These are phyloP conservation scores for Oryza punctata DNA, from an alignment of 176 grass and related monocot genomes.

Conservation along the genomic window DNA sequence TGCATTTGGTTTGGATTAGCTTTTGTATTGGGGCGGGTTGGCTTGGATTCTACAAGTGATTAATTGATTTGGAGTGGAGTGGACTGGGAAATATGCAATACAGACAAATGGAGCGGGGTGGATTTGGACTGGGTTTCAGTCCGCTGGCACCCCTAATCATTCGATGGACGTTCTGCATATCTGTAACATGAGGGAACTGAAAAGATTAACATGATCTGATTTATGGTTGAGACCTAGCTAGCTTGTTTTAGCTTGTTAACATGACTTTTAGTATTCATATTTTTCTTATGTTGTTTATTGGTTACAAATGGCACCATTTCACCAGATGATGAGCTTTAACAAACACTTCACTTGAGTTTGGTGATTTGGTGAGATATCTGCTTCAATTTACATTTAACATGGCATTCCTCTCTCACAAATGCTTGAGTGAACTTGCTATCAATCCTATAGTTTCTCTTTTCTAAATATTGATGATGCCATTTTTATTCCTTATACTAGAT, in stretches of 20 bases:
- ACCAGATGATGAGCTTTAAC: background rate
- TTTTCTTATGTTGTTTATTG: slow-evolving; percentile 20
- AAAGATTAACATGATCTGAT: background rate
- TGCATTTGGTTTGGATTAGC: too few relatives aligned
- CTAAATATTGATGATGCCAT: background rate
- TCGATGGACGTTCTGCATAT: background rate
- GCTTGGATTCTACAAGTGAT: too few relatives aligned
- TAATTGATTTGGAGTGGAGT: too few relatives aligned
- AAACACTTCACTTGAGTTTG: background rate
- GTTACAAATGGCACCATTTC: background rate
- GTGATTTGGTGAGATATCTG: background rate
- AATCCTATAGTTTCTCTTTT: slow-evolving; percentile 9
- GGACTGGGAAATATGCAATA: too few relatives aligned
- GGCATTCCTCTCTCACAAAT: background rate
- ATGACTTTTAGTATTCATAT: background rate
- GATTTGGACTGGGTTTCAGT: too few relatives aligned
- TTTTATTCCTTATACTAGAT: background rate
- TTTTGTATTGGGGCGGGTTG: too few relatives aligned
- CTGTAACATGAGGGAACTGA: background rate
- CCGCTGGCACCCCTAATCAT: background rate
- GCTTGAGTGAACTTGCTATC: slow-evolving; percentile 3
- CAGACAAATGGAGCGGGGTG: too few relatives aligned
- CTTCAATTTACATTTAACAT: background rate
- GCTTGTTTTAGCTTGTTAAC: background rate
- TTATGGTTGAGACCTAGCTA: background rate